Evolutionary conservation across 345 rosid genomes (phyloP), one percentile per base, ranked within the genome.

Genomic region (Boechera stricta): DNA sequence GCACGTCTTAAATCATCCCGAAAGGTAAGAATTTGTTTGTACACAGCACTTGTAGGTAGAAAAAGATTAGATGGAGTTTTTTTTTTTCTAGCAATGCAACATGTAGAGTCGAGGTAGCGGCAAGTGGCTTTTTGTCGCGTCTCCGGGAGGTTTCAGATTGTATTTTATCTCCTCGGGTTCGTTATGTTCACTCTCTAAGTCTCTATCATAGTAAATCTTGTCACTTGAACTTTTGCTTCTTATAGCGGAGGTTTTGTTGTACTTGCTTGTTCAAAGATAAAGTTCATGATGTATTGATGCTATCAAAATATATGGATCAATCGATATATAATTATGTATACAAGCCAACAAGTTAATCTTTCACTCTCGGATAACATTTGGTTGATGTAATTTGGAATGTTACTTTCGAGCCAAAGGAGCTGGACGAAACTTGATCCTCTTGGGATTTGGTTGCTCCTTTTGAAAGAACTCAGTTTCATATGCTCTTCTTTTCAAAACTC

Each of bases 31-130:
- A 61, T 67, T 79, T 68, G 71, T 79, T 62, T 79, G 79, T 79
- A 79, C 60, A 79, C 82, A 79, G 67, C 60, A 55, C 16, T 62
- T 66, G 69, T 79, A 79, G 75, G 75, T 79, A 79, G 78, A 52
- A 26, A 57, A 32, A 53, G 26, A 77, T 71, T 56, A 77, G 72
- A 56, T 59, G 69, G 6, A 0, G 15, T 29, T 21, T 49, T 29
- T 60, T 60, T 66, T 38, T 18, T 67, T 52, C 69, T 61, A 61
- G 77, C 44, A 59, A 21, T 38, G 45, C 57, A 61, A 41, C 55
- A 10, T 79, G 78, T 79, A 79, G 71, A 61, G 78, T 67, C 16
- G 70, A 65, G 61, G 72, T 72, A 72, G 68, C 62, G 31, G 66
- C 70, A 54, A 79, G 65, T 66, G 58, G 21, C 29, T 67, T 42